Conservation (phyloP, 2,329 filamentous ascomycete species). For the Furcasterigmium sp. region DNA sequence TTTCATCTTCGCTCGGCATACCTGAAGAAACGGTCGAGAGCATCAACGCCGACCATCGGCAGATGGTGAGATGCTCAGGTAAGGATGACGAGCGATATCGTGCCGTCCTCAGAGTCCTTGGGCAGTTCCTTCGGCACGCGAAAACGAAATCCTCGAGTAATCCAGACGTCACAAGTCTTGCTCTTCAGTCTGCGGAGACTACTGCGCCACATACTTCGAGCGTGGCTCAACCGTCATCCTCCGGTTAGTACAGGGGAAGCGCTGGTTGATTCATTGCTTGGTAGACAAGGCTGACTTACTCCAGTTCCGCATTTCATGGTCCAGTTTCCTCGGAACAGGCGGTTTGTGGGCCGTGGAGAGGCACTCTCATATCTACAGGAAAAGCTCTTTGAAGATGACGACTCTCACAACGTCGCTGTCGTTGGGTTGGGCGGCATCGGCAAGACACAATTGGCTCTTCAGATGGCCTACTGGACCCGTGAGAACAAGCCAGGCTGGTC, state of each 20-base stretch:
- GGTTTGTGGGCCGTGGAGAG: not conserved
- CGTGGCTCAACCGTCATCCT: no score
- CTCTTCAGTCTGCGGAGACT: no score
- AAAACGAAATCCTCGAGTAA: no score
- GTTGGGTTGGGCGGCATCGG: conserved; percentile 32
- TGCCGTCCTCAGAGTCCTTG: not conserved
- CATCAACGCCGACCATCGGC: not conserved
- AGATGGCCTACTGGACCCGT: conserved; percentile 10
- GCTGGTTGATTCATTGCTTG: no score
- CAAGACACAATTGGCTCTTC: conserved; percentile 28
- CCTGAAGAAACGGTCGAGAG: not conserved
- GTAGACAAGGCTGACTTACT: no score
- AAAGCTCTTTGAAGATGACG: not conserved
- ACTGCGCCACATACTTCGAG: no score
- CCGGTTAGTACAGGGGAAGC: no score
- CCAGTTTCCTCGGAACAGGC: not conserved
- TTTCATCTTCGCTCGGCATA: not conserved
- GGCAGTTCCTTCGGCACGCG: not conserved
- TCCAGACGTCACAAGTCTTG: no score
- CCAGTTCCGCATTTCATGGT: not conserved
- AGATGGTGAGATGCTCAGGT: not conserved
- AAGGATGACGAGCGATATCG: not conserved
- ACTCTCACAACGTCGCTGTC: conserved; percentile 15
- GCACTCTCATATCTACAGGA: not conserved
- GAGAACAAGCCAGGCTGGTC: conserved; percentile 26